Evolutionary conservation across 2,329 filamentous ascomycete genomes (phyloP).

Genomic region (Pseudofabraea citricarpa): DNA sequence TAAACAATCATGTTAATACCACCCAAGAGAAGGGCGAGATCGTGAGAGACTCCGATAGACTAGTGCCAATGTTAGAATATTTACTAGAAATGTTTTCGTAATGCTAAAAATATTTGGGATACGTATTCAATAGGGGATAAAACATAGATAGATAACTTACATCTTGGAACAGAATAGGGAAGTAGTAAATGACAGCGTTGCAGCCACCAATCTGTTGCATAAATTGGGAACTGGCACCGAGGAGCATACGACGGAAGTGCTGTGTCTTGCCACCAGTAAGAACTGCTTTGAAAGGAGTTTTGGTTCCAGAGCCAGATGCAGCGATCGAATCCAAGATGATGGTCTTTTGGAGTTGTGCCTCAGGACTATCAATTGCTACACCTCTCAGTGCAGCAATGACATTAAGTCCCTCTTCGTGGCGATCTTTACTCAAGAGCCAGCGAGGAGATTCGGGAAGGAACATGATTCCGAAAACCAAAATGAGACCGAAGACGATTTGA

Average conservation of each 20-base stretch:
- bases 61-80: too few species aligned
- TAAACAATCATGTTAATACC: conserved; percentile 53
- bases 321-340: conserved; percentile 33
- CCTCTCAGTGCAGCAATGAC: conserved; percentile 96
- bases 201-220: conserved; percentile 47
- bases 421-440: conserved; percentile 94
- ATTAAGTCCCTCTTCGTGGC: conserved; percentile 94
- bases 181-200: conserved; percentile 41
- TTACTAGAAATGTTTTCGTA: too few species aligned
- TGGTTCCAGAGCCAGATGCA: conserved; percentile 25
- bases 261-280: conserved; percentile 49
- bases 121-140: too few species aligned
- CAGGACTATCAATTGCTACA: conserved; percentile 37
- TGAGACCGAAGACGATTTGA: conserved; percentile 86
- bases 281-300: conserved; percentile 34
- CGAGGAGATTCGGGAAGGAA: conserved; percentile 94
- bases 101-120: too few species aligned
- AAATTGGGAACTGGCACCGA: conserved; percentile 44
- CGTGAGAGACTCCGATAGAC: conserved; percentile 39
- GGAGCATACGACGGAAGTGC: conserved; percentile 47
- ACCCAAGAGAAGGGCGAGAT: conserved; percentile 48
- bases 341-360: conserved; percentile 25
- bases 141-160: too few species aligned
- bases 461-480: conserved; percentile 78
- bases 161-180: conserved; percentile 46